Evolutionary conservation across 768 basidiomycete genomes (phyloP), one percentile per base, ranked within the genome.

Genomic region (Trametes cubensis): DNA sequence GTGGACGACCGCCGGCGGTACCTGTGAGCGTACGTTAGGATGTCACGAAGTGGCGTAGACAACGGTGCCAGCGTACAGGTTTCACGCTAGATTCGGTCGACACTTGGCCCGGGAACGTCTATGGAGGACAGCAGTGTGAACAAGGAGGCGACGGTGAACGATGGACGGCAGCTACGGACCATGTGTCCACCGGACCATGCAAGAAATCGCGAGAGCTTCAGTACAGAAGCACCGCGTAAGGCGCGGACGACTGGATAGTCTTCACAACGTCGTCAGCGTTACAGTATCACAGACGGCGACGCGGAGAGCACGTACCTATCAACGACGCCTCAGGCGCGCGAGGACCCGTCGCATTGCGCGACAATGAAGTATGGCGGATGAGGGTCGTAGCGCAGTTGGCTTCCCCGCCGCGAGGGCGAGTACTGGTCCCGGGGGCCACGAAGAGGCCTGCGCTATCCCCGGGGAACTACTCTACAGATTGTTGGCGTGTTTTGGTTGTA

Each of bases 381-480:
- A 10, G 52, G 40, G 39, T 53, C 53, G 21, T 26, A 55, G 53
- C 53, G 53, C 53, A 55, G 53, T 55, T 55, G 25, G 53, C 53
- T 55, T 55, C 53, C 53, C 53, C 41, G 53, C 53, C 53, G 53
- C 11, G 53, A 55, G 42, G 34, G 53, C 53, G 25, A 23, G 53
- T 55, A 42, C 41, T 44, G 44, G 25, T 44, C 53, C 53, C 53
- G 26, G 20, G 40, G 53, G 53, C 53, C 53, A 34, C 41, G 53
- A 44, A 40, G 52, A 53, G 52, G 52, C 52, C 52, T 53, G 52
- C 52, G 52, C 52, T 42, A 30, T 55, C 25, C 28, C 17, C 41
- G 53, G 42, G 40, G 13, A 25, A 14, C 21, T 21, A 34, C 34
- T 34, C 34, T 34, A 34, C 34, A 11, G 34, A 34, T 34, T 4